A percentile compares a stretch with the other conserved stretches of the same genome.
These are phyloP conservation scores for Geosmithia flava DNA, from an alignment of 2,329 filamentous ascomycete species.

Conservation along the genomic window DNA sequence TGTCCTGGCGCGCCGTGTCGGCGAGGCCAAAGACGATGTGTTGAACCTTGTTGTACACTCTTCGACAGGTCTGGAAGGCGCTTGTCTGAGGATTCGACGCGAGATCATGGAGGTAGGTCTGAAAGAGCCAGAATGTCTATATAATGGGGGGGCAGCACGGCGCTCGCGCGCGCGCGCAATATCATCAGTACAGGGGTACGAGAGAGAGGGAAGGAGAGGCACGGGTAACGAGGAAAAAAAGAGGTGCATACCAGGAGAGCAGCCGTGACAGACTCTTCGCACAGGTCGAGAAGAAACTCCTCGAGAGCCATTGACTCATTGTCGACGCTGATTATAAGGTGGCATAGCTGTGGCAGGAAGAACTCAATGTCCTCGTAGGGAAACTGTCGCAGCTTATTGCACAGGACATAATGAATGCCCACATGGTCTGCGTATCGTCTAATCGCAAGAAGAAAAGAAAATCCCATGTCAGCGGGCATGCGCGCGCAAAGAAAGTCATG, in stretches of 20 bases:
- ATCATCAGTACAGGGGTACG: background rate
- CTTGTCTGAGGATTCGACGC: slow-evolving; percentile 62
- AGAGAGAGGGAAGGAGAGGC: background rate
- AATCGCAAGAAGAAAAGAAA: slow-evolving; percentile 7
- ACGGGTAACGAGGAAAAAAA: background rate
- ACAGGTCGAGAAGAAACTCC: slow-evolving; percentile 76
- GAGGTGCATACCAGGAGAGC: slow-evolving; percentile 56
- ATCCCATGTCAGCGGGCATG: no score
- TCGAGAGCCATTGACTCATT: slow-evolving; percentile 88
- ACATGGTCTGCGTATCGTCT: slow-evolving; percentile 84
- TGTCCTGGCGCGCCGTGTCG: slow-evolving; percentile 56
- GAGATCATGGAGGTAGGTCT: slow-evolving; percentile 77
- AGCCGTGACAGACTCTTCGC: slow-evolving; percentile 77
- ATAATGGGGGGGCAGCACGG: background rate
- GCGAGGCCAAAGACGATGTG: slow-evolving; percentile 73
- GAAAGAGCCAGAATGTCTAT: slow-evolving; percentile 83
- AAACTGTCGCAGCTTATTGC: slow-evolving; percentile 79
- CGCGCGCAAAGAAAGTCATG: no score
- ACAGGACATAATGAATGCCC: slow-evolving; percentile 80
- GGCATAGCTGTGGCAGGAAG: slow-evolving; percentile 79
- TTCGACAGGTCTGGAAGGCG: slow-evolving; percentile 69
- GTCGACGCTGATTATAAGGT: slow-evolving; percentile 77
- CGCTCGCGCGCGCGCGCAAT: background rate
- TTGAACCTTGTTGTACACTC: slow-evolving; percentile 82
- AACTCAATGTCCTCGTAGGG: slow-evolving; percentile 88